phyloP scores from a whole-genome alignment of 2,329 filamentous ascomycete species.

The Apiospora malaysiana region DNA sequence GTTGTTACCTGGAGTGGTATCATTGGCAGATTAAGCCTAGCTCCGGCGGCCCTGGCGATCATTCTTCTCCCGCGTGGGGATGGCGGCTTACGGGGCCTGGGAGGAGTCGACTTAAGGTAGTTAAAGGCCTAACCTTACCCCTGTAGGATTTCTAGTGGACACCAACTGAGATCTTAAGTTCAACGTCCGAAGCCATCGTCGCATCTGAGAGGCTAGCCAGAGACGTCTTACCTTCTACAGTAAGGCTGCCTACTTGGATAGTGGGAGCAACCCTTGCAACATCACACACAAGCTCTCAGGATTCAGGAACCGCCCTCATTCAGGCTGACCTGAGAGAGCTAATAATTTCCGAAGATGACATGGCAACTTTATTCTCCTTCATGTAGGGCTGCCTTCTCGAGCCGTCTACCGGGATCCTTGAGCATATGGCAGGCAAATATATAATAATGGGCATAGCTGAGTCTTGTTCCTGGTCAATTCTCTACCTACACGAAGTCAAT shows the following conservation, averaged over 20 bases:
- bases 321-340: neutral
- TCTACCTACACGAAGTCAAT: neutral
- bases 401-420: neutral
- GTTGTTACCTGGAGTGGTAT: neutral
- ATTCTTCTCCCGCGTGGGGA: neutral
- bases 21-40: neutral
- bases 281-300: neutral
- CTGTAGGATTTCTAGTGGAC: neutral
- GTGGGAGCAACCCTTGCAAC: neutral
- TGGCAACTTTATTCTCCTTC: neutral
- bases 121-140: neutral
- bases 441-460: neutral
- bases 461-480: neutral
- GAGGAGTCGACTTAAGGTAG: neutral
- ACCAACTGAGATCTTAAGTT: conserved; percentile 8
- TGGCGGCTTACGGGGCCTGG: neutral
- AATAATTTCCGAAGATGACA: neutral
- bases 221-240: neutral
- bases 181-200: conserved; percentile 12
- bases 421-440: neutral
- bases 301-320: neutral
- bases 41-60: neutral
- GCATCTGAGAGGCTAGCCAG: neutral
- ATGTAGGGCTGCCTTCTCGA: neutral
- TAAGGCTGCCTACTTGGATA: neutral